Base-by-base conservation (phyloP, 2,329 filamentous ascomycete species). In the Fusarium tuaranense region DNA sequence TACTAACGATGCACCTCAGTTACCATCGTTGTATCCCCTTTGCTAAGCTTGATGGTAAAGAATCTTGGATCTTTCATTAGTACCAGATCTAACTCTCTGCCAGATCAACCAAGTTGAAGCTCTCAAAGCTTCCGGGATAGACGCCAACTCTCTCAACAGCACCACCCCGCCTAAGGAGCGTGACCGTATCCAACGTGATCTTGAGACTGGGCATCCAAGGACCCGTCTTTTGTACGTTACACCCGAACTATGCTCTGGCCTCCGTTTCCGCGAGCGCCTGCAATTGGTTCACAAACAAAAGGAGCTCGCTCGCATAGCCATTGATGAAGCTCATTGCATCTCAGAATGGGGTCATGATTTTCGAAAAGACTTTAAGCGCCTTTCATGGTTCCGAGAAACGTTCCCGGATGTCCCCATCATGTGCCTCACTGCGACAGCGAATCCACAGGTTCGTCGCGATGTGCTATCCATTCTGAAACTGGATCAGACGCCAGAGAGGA, bases 331-430 rank as follows among this genome's bases (percentile, higher is more conserved):
- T 3, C 96, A 98, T 82, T 98, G 96, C 82, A 97, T 98, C 76
- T 97, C 94, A 27, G 95, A 98, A 91, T 98, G 96, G 96, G 96
- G 96, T 2, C 95, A 98, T 81, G 96, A 98, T 82, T 98, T 98
- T 81, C 93, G 96, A n/a, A 94, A 92, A 39, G 94, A 95, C 67
- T 98, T 98, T 83, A 95, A 97, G 80, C 90, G 93, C 22, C 88
- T 98, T 8, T 92, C 90, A 3, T 98, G 94, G 91, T 97, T 98
- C 85, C 92, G 94, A 76, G 88, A 91, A 59, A 91, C 91, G 7
- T 95, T 97, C 74, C 94, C 95, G 0, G 89, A 93, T 66, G 94
- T 98, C 0, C 95, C 96, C 6, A 93, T 98, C 71, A 98, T 97
- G 82, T 97, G 95, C 73, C 89, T 98, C 16, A 98, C 96, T 0